Evolutionary conservation across 2,329 filamentous ascomycete species (phyloP).

Genomic region (Seiridium unicorne): DNA sequence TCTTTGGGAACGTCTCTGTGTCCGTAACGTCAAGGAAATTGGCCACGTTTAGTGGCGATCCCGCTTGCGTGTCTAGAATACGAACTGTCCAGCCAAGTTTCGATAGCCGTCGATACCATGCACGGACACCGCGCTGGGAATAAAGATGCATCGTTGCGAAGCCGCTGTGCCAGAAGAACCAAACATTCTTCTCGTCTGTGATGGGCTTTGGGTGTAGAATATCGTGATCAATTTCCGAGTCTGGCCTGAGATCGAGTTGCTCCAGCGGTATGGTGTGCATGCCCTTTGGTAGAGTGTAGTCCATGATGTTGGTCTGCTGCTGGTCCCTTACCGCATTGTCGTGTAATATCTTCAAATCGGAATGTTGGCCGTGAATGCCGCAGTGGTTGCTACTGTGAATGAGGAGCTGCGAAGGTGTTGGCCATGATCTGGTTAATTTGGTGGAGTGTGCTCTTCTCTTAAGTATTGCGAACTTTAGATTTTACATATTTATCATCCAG

Average conservation of each 20-base stretch:
- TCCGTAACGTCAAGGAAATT: slow-evolving; percentile 47
- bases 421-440: too few relatives aligned
- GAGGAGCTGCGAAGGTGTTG: too few relatives aligned
- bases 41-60: slow-evolving; percentile 45
- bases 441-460: too few relatives aligned
- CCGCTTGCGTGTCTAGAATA: slow-evolving; percentile 43
- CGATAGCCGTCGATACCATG: slow-evolving; percentile 52
- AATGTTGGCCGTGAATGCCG: neutral
- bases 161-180: slow-evolving; percentile 58
- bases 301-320: slow-evolving; percentile 14
- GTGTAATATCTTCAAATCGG: neutral
- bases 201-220: slow-evolving; percentile 37
- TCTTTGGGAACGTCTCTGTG: slow-evolving; percentile 41
- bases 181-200: slow-evolving; percentile 49
- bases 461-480: too few relatives aligned
- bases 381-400: too few relatives aligned
- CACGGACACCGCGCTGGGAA: slow-evolving; percentile 49
- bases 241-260: slow-evolving; percentile 43
- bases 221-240: slow-evolving; percentile 41
- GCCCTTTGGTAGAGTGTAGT: slow-evolving; percentile 35
- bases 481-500: too few relatives aligned
- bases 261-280: slow-evolving; percentile 36
- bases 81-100: slow-evolving; percentile 52
- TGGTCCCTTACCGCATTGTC: neutral
- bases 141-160: slow-evolving; percentile 48